Evolutionary conservation across 495 filamentous ascomycete genomes (phyloP).

Genomic region (Aspergillus hancockii): DNA sequence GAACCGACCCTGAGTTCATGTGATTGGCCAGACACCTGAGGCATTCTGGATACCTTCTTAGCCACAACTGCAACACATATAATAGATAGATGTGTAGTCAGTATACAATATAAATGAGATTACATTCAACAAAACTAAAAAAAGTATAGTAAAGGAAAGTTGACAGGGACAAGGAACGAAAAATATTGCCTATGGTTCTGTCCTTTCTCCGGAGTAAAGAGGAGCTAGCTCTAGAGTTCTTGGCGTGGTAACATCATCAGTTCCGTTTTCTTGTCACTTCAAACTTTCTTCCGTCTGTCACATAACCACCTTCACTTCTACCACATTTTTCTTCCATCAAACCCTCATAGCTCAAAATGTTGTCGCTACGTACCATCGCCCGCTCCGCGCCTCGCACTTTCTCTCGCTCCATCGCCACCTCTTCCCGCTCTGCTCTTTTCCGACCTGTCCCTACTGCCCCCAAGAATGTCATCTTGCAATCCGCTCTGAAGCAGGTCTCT

Average conservation of each 20-base stretch:
- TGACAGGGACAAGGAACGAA: no score
- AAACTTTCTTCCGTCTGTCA: constrained; percentile 18
- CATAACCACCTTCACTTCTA: constrained; percentile 23
- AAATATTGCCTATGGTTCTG: no score
- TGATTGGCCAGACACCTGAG: no score
- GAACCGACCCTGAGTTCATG: no score
- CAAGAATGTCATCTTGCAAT: constrained; percentile 46
- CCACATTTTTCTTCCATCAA: constrained; percentile 13
- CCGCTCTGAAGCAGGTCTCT: constrained; percentile 51
- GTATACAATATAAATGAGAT: no score
- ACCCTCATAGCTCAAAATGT: constrained; percentile 55
- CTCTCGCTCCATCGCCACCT: constrained; percentile 57
- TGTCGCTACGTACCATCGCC: constrained; percentile 70
- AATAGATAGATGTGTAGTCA: no score
- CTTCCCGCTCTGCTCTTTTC: constrained; percentile 44
- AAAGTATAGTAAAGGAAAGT: no score
- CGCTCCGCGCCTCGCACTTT: constrained; percentile 71
- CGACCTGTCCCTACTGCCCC: constrained; percentile 51
- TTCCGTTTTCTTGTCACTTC: constrained; percentile 21
- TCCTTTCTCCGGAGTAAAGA: no score
- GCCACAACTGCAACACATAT: no score
- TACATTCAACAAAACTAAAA: no score
- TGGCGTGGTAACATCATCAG: constrained; percentile 39
- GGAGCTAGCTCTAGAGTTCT: constrained; percentile 8
- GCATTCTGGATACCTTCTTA: no score